Base-by-base conservation (phyloP, 768 basidiomycete species). In the Imleria badia region DNA sequence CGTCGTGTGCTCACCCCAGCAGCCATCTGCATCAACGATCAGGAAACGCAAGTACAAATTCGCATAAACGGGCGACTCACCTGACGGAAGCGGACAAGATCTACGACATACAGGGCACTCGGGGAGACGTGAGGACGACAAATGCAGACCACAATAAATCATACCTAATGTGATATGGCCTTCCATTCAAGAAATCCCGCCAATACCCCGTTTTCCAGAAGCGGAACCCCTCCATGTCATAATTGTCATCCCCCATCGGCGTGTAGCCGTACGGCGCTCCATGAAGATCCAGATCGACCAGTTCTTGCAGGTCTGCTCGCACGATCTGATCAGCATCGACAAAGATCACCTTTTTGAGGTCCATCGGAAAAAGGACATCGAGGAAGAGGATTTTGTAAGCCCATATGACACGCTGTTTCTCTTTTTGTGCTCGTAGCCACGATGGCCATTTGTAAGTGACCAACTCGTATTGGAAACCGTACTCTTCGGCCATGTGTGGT, bases 361-460 rank as follows among this genome's bases (percentile, higher is more conserved):
- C 92, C 88, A 98, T 94, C 2, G 97, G 97, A 82, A 99, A 99
- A 8, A 98, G 82, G 15, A 98, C 95, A 63, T 99, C 97, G 15
- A 99, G 83, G 82, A 99, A 99, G 40, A 99, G 85, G 59, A 99
- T 99, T 75, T 99, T 98, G 79, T 98, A 99, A 1, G 92, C 96
- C 97, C 97, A 98, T 61, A 99, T 99, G 52, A 96, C 88, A 11
- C 97, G 83, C 71, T 99, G 97, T 71, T 99, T 99, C 75, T 99
- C 97, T 54, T 87, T 94, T 68, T 98, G 97, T 14, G 84, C 84
- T n/a, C 94, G 88, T 5, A 99, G 80, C 96, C 96, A 99, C 2
- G 90, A 91, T 1, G 97, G 97, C 96, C 96, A 99, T 66, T 97
- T 97, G 78, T 98, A 99, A 0, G 97, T 99, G 51, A 99, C 91